Percentiles rank a stretch among this genome's conserved stretches.
Evolutionary conservation across 1,139 yeast species (phyloP).

Genomic region (Zygoascus sp.): DNA sequence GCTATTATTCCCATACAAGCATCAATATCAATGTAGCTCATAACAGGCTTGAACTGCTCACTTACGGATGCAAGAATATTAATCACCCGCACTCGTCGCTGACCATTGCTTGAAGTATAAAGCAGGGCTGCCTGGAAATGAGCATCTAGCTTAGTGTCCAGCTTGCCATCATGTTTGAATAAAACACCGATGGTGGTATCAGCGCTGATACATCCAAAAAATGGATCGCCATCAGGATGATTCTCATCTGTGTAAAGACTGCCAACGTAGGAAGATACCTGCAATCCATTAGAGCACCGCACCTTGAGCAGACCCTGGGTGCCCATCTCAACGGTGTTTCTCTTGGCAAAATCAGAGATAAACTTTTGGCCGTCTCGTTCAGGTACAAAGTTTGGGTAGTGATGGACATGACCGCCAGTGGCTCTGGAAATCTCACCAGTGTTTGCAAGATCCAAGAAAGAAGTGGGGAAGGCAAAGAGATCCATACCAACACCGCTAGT

Average conservation of each 20-base stretch:
- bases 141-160: conserved; percentile 68
- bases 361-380: conserved; percentile 69
- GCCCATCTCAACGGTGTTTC: conserved; percentile 43
- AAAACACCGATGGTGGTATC: conserved; percentile 69
- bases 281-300: conserved; percentile 86
- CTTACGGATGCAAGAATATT: conserved; percentile 81
- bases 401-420: conserved; percentile 68
- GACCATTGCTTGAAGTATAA: conserved; percentile 73
- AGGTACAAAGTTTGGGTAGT: conserved; percentile 63
- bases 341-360: conserved; percentile 51
- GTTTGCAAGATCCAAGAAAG: conserved; percentile 70
- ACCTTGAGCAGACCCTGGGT: conserved; percentile 80
- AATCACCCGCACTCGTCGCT: conserved; percentile 76
- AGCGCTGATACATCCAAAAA: conserved; percentile 59
- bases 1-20: conserved; percentile 68
- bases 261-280: conserved; percentile 75
- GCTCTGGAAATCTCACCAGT: conserved; percentile 60
- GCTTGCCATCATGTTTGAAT: conserved; percentile 71
- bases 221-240: conserved; percentile 50
- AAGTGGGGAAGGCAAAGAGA: conserved; percentile 61
- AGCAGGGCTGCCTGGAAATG: conserved; percentile 89
- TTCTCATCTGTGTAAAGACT: conserved; percentile 36
- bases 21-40: conserved; percentile 82
- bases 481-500: conserved; percentile 69
- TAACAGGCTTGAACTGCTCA: conserved; percentile 66